phyloP scores from a whole-genome alignment of 306 rosid species.

The Spatholobus suberectus region DNA sequence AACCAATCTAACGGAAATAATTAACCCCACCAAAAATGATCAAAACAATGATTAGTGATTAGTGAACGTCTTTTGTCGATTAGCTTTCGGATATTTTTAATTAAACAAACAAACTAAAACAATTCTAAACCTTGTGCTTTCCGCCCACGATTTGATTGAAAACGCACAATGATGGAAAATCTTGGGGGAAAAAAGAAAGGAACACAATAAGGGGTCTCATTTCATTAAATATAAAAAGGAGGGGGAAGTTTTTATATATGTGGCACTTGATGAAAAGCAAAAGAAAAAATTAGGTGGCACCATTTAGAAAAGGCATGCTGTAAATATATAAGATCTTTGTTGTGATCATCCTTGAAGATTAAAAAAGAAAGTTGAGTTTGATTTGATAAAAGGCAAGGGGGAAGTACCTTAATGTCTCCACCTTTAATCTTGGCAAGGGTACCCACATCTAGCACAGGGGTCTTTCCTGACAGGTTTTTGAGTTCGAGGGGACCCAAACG shows the following conservation, averaged over 20 bases:
- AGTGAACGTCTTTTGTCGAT: conserved; percentile 4
- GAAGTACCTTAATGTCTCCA: conserved; percentile 85
- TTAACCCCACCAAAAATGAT: conserved; percentile 33
- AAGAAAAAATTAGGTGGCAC: conserved; percentile 29
- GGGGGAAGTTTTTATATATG: neutral
- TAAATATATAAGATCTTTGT: conserved; percentile 17
- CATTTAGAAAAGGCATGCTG: neutral
- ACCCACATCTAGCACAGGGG: conserved; percentile 97
- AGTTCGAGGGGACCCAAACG: conserved; percentile 88
- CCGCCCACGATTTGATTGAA: conserved; percentile 43
- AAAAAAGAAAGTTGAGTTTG: conserved; percentile 1
- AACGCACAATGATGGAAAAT: conserved; percentile 42
- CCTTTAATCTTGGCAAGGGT: conserved; percentile 91
- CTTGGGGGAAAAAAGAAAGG: neutral
- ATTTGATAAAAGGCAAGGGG: neutral
- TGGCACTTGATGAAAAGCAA: conserved; percentile 44
- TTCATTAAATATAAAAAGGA: conserved; percentile 9
- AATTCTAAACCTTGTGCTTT: conserved; percentile 1
- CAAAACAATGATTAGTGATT: conserved; percentile 23
- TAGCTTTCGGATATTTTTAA: conserved; percentile 20
- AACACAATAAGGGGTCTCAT: conserved; percentile 4
- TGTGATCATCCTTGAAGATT: neutral
- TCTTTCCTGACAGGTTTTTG: conserved; percentile 88
- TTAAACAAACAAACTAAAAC: neutral
- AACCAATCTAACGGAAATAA: conserved; percentile 32